Percentiles rank a stretch among this genome's conserved stretches.
Conservation (phyloP, 1,284 basidiomycete species). For the Neonothopanus nambi region DNA sequence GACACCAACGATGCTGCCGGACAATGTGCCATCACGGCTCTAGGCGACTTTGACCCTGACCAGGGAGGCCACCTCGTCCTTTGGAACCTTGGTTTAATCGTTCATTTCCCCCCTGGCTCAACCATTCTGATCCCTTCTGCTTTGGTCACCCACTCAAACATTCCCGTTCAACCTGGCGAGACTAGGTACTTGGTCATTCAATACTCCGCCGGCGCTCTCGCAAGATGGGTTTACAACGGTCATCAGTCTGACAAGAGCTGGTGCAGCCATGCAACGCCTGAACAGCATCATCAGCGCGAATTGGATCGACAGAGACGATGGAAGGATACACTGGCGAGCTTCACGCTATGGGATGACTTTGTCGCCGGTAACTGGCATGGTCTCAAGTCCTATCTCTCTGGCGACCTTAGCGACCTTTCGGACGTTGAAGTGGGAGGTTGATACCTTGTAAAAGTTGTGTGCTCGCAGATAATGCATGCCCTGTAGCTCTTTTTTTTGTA, state of each 20-base stretch:
- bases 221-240: constrained; percentile 5
- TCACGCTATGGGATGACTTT: background rate
- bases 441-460: no score
- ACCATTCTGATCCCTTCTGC: no score
- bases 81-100: constrained; percentile 3
- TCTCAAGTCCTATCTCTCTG: no score
- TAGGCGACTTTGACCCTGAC: constrained; percentile 4
- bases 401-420: no score
- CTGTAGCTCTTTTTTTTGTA: no score
- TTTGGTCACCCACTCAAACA: constrained; percentile 1
- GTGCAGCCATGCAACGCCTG: background rate
- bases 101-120: no score
- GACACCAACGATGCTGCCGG: background rate
- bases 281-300: background rate
- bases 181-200: background rate
- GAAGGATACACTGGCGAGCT: background rate
- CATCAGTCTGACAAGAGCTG: background rate
- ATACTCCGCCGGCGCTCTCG: no score
- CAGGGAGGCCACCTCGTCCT: constrained; percentile 1
- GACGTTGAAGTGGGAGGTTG: no score
- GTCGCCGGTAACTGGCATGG: no score
- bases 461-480: no score
- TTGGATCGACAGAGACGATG: background rate
- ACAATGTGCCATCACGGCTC: constrained; percentile 3
- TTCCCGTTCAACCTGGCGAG: background rate